These are phyloP conservation scores for Zelopaecilomyces penicillatus DNA, from an alignment of 2,329 filamentous ascomycete species.

Conservation along the genomic window DNA sequence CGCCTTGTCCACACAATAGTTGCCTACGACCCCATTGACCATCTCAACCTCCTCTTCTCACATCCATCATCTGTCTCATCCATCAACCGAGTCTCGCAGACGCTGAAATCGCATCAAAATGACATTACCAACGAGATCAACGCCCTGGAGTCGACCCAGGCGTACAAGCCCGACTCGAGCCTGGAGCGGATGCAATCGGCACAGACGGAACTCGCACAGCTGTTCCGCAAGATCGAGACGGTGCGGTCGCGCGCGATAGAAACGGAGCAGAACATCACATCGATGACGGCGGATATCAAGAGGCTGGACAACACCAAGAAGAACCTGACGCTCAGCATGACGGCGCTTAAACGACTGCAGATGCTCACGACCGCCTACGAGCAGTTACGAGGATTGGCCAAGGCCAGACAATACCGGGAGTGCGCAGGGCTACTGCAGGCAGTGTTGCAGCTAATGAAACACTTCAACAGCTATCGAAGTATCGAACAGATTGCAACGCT, in stretches of 20 bases:
- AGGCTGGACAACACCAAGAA: slow-evolving; percentile 91
- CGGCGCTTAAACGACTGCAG: slow-evolving; percentile 88
- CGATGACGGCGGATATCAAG: slow-evolving; percentile 99
- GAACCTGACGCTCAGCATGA: slow-evolving; percentile 96
- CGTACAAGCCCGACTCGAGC: slow-evolving; percentile 76
- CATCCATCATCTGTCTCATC: slow-evolving; percentile 78
- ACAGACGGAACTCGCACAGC: slow-evolving; percentile 76
- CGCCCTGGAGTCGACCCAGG: slow-evolving; percentile 65
- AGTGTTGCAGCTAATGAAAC: slow-evolving; percentile 93
- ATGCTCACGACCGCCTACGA: slow-evolving; percentile 99
- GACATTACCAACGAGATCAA: slow-evolving; percentile 73
- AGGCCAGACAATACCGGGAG: slow-evolving; percentile 84
- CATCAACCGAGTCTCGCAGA: slow-evolving; percentile 63
- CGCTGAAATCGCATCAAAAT: slow-evolving; percentile 69
- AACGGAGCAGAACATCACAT: slow-evolving; percentile 92
- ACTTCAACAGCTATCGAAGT: slow-evolving; percentile 96
- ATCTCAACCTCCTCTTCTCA: slow-evolving; percentile 89
- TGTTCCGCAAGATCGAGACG: slow-evolving; percentile 92
- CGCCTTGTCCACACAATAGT: slow-evolving; percentile 25
- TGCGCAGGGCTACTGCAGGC: slow-evolving; percentile 90
- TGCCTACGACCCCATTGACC: slow-evolving; percentile 86
- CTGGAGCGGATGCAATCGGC: slow-evolving; percentile 87
- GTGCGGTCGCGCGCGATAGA: slow-evolving; percentile 82
- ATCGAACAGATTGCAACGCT: slow-evolving; percentile 96
- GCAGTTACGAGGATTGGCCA: slow-evolving; percentile 75